Conservation (phyloP, 1,139 yeast species). For the Yamadazyma diospyri region DNA sequence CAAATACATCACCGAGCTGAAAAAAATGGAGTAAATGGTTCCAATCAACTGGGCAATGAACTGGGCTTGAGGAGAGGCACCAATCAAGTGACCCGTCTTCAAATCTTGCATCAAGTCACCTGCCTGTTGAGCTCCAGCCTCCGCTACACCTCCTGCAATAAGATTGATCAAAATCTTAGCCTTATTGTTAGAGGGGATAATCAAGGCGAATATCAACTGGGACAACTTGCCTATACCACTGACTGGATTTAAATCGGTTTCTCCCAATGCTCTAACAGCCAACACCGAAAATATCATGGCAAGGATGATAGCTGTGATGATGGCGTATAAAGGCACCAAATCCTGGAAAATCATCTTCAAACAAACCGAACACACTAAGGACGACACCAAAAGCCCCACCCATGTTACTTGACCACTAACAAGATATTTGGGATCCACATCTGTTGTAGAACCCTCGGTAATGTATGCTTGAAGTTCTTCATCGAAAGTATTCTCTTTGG, state of each 20-base stretch:
- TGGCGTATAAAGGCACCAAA: constrained; percentile 68
- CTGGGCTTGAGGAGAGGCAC: constrained; percentile 92
- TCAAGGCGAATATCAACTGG: constrained; percentile 78
- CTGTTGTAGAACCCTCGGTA: constrained; percentile 3
- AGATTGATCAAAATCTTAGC: constrained; percentile 80
- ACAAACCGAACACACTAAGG: constrained; percentile 62
- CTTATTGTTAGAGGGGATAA: constrained; percentile 74
- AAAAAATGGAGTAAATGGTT: constrained; percentile 72
- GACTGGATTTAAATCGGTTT: constrained; percentile 94
- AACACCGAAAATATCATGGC: constrained; percentile 78
- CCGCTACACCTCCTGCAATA: constrained; percentile 95
- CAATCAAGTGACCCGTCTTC: constrained; percentile 87
- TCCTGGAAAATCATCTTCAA: constrained; percentile 67
- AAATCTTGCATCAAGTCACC: constrained; percentile 97
- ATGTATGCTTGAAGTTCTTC: constrained; percentile 3
- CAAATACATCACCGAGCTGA: constrained; percentile 79
- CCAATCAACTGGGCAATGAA: constrained; percentile 88
- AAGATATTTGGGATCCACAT: constrained; percentile 35
- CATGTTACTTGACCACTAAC: constrained; percentile 51
- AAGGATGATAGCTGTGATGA: constrained; percentile 62
- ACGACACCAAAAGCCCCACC: constrained; percentile 61
- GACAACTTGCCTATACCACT: constrained; percentile 95
- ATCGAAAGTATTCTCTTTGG: constrained; percentile 1
- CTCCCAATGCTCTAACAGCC: constrained; percentile 93
- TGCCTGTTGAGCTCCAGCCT: constrained; percentile 98